Evolutionary conservation across 2,329 filamentous ascomycete species (phyloP).

Genomic region (Leptographium lundbergii): DNA sequence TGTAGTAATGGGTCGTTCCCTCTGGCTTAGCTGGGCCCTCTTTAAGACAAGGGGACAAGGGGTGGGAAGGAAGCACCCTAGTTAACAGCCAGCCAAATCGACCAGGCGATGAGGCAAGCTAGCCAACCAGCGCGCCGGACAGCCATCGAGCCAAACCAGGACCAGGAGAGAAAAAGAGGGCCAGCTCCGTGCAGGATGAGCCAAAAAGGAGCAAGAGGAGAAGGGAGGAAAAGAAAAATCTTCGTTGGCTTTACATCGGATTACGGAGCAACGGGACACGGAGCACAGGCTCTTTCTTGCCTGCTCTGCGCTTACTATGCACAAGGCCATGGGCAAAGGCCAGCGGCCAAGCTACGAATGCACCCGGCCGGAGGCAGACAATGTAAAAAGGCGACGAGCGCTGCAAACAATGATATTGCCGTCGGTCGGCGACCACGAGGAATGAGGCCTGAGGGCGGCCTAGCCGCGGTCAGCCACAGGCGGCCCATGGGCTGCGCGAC

Average conservation of each 20-base stretch:
- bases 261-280: neutral
- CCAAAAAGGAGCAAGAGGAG: neutral
- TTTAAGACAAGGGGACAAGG: conserved; percentile 25
- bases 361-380: neutral
- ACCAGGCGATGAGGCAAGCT: neutral
- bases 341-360: neutral
- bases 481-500: neutral
- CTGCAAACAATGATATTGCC: neutral
- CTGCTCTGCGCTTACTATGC: neutral
- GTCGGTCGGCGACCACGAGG: neutral
- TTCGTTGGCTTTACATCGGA: neutral
- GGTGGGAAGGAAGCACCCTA: neutral
- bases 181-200: neutral
- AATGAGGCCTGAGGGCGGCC: neutral
- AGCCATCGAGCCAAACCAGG: conserved; percentile 1
- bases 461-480: neutral
- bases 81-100: conserved; percentile 1
- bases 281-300: neutral
- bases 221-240: neutral
- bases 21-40: conserved; percentile 21
- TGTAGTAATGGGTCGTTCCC: conserved; percentile 1
- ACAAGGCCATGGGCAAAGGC: neutral
- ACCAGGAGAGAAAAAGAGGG: neutral
- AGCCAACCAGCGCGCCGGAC: conserved; percentile 5
- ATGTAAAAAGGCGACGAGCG: neutral